Percentiles rank a stretch among this genome's conserved stretches.
Evolutionary conservation across 108 stramenopile species (phyloP).

Genomic region (Chaetoceros muelleri): DNA sequence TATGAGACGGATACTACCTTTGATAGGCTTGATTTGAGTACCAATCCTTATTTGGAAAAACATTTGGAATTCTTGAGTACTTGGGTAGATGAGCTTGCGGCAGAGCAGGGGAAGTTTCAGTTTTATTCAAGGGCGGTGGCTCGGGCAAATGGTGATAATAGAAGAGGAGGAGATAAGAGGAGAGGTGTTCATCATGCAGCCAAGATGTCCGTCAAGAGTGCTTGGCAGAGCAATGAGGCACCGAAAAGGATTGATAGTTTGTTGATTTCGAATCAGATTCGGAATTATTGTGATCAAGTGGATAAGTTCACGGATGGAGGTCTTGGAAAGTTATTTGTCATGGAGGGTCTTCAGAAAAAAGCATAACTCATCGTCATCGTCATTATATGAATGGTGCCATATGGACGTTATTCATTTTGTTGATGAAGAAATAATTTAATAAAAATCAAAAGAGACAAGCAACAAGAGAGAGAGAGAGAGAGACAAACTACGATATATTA

Average conservation of each 20-base stretch:
- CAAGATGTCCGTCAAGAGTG: slow-evolving; percentile 27
- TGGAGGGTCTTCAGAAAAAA: slow-evolving; percentile 78
- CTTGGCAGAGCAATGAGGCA: slow-evolving; percentile 50
- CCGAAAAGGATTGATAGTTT: slow-evolving; percentile 84
- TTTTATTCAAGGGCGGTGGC: slow-evolving; percentile 61
- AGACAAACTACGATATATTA: background rate
- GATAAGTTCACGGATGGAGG: slow-evolving; percentile 76
- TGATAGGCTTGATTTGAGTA: slow-evolving; percentile 85
- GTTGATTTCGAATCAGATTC: slow-evolving; percentile 87
- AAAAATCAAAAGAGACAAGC: background rate
- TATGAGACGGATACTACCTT: slow-evolving; percentile 41
- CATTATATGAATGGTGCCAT: no score
- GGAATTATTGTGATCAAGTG: slow-evolving; percentile 89
- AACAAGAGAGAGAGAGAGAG: background rate
- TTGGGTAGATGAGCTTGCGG: slow-evolving; percentile 92
- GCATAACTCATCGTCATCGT: no score
- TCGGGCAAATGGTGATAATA: slow-evolving; percentile 23
- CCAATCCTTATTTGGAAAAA: slow-evolving; percentile 91
- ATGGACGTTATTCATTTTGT: no score
- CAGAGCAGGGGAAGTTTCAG: slow-evolving; percentile 84
- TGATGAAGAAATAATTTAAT: no score
- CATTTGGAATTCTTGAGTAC: slow-evolving; percentile 89
- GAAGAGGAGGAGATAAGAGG: slow-evolving; percentile 27
- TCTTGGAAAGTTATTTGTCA: slow-evolving; percentile 85
- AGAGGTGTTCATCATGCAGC: slow-evolving; percentile 29